Conservation (phyloP, 2,329 filamentous ascomycete genomes). For the Berkeleyomyces rouxiae region DNA sequence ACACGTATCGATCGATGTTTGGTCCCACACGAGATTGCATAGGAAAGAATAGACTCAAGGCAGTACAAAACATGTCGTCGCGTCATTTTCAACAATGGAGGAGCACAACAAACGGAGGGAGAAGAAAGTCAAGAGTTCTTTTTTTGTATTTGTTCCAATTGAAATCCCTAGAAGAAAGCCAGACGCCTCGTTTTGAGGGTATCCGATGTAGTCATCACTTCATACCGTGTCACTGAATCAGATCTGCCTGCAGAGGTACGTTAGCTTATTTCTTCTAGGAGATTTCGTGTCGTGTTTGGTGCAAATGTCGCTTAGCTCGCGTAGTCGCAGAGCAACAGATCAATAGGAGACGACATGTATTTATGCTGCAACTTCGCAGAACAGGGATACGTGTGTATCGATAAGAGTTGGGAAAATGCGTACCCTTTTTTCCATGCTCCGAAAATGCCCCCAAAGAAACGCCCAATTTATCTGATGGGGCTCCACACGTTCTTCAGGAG, state of each 20-base stretch:
- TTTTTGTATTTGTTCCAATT: conserved; percentile 13
- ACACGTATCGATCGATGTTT: background rate
- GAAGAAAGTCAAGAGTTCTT: conserved; percentile 12
- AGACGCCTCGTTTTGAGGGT: conserved; percentile 13
- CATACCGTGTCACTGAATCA: conserved; percentile 13
- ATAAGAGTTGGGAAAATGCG: conserved; percentile 1
- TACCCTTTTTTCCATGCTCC: conserved; percentile 14
- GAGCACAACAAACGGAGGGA: background rate
- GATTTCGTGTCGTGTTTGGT: background rate
- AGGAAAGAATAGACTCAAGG: background rate
- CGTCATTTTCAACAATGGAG: background rate
- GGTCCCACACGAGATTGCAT: background rate
- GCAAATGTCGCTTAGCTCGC: background rate
- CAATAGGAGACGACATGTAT: background rate
- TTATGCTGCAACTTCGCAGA: conserved; percentile 3
- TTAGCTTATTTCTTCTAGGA: conserved; percentile 5
- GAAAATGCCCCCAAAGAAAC: conserved; percentile 7
- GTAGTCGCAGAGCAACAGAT: background rate
- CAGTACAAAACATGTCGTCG: background rate
- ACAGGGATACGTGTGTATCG: background rate
- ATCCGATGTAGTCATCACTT: conserved; percentile 13
- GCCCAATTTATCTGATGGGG: conserved; percentile 41
- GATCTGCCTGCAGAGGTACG: conserved; percentile 11
- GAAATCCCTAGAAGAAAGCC: conserved; percentile 14
- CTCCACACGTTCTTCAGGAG: conserved; percentile 96